phyloP scores from a whole-genome alignment of 192 early-diverging fungal species.

The Podochytrium sp. region DNA sequence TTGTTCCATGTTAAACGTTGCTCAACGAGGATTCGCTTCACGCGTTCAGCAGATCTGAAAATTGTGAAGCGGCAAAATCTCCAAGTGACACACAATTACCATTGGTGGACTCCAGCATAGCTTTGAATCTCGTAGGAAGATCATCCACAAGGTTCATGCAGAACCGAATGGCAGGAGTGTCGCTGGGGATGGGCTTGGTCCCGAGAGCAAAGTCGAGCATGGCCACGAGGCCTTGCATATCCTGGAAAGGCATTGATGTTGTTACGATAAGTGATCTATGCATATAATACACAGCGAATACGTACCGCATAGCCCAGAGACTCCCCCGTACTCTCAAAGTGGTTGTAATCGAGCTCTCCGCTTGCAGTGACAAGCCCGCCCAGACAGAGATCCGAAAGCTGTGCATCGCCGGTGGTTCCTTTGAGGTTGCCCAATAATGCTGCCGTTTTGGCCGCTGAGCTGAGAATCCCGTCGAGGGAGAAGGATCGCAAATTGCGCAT shows the following conservation, averaged over 20 bases:
- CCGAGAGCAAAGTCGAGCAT: slow-evolving; percentile 3
- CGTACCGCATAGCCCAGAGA: background rate
- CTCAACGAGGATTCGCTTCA: background rate
- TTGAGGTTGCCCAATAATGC: background rate
- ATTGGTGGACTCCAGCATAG: no score
- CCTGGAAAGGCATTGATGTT: background rate
- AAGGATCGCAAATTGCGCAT: background rate
- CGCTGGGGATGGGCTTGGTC: background rate
- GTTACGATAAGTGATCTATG: background rate
- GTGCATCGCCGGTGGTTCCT: background rate
- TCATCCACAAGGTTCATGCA: background rate
- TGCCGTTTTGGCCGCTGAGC: background rate
- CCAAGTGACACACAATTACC: no score
- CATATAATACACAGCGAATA: background rate
- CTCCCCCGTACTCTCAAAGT: background rate
- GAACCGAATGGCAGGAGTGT: background rate
- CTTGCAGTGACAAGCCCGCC: background rate
- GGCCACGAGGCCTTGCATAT: slow-evolving; percentile 6
- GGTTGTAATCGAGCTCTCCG: background rate
- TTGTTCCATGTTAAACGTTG: background rate
- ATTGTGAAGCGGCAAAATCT: no score
- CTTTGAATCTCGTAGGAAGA: background rate
- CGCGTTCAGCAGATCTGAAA: background rate
- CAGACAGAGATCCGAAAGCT: background rate
- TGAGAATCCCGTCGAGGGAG: background rate